These are phyloP conservation scores for Flaveria sonorensis DNA, from an alignment of 129 eudicot genomes.

Conservation along the genomic window DNA sequence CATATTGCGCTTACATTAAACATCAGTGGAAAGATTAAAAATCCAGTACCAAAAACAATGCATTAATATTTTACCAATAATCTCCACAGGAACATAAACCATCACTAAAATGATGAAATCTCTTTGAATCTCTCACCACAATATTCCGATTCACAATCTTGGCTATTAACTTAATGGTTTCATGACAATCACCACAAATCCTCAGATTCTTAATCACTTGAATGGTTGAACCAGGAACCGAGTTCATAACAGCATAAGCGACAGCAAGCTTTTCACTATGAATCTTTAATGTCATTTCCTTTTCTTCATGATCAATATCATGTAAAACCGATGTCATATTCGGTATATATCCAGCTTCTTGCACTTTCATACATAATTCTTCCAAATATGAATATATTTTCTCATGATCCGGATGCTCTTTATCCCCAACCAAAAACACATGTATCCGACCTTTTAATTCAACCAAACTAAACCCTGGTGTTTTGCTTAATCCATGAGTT, in stretches of 20 bases:
- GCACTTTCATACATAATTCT: constrained; percentile 46
- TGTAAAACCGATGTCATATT: constrained; percentile 62
- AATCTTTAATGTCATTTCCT: constrained; percentile 56
- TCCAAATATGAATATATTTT: constrained; percentile 50
- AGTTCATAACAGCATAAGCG: constrained; percentile 60
- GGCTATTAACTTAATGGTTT: constrained; percentile 51
- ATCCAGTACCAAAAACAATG: background rate
- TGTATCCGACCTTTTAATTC: constrained; percentile 56
- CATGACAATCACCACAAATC: constrained; percentile 67
- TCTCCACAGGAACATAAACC: constrained; percentile 61
- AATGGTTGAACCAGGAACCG: constrained; percentile 55
- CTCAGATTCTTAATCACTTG: constrained; percentile 63
- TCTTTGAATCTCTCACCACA: constrained; percentile 65
- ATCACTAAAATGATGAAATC: constrained; percentile 62
- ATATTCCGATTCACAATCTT: constrained; percentile 54
- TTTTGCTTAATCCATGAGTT: constrained; percentile 44
- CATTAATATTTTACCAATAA: constrained; percentile 40
- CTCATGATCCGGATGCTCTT: constrained; percentile 57
- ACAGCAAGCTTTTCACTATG: constrained; percentile 74
- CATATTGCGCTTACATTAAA: no score
- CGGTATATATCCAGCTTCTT: constrained; percentile 55
- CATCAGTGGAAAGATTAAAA: background rate
- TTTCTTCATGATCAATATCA: constrained; percentile 63
- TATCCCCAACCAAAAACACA: constrained; percentile 64
- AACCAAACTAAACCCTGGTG: constrained; percentile 67